phyloP scores from a whole-genome alignment of 257 asterid species.

The Verbena officinalis region DNA sequence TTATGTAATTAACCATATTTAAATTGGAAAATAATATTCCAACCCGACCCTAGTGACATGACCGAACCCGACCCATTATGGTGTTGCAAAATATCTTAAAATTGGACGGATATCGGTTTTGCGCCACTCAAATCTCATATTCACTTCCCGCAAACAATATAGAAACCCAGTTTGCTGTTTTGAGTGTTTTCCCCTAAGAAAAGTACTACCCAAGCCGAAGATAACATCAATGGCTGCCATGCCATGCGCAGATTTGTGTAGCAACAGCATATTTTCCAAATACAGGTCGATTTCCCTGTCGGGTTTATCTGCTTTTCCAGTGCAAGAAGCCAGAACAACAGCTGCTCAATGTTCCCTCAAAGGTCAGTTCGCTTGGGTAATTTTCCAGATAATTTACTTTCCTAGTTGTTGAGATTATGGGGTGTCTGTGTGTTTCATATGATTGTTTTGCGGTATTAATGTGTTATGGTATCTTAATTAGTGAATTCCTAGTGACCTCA shows the following conservation, averaged over 20 bases:
- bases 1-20: no score
- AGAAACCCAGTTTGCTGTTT: not conserved
- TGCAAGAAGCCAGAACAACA: slow-evolving; percentile 27
- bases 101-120: slow-evolving; percentile 17
- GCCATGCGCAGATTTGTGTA: slow-evolving; percentile 31
- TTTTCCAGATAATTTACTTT: slow-evolving; percentile 1
- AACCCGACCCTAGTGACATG: not conserved
- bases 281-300: slow-evolving; percentile 35
- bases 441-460: not conserved
- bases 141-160: not conserved
- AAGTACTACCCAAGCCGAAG: no score
- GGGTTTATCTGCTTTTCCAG: slow-evolving; percentile 43
- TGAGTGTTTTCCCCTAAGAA: no score
- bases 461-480: not conserved
- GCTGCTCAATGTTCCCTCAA: slow-evolving; percentile 31
- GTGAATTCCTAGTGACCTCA: not conserved
- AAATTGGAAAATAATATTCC: no score
- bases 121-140: slow-evolving; percentile 22
- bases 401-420: not conserved
- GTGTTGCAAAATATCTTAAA: not conserved
- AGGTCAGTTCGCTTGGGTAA: slow-evolving; percentile 34
- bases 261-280: slow-evolving; percentile 37
- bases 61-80: not conserved
- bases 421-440: not conserved
- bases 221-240: slow-evolving; percentile 46